These are phyloP conservation scores for Aureobasidium mangrovei DNA, from an alignment of 2,329 filamentous ascomycete species.

Conservation along the genomic window DNA sequence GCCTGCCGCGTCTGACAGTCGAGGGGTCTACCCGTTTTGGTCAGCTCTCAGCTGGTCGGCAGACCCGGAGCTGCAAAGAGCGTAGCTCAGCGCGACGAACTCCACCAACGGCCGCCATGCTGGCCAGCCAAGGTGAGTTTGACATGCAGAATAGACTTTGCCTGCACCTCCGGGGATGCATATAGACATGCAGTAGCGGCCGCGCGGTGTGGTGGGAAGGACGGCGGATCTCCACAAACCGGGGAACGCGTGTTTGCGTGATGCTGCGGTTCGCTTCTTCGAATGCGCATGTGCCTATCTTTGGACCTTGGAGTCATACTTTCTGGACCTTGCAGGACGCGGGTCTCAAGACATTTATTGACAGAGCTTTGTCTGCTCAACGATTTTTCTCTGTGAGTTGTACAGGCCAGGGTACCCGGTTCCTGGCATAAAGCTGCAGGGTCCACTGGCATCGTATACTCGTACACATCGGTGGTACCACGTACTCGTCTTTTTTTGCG, in stretches of 20 bases:
- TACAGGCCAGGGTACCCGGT: too few species aligned
- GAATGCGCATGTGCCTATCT: background rate
- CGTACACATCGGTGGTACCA: too few species aligned
- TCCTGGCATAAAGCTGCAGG: too few species aligned
- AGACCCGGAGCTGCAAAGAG: background rate
- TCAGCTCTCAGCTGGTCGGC: background rate
- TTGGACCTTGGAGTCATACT: background rate
- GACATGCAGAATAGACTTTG: background rate
- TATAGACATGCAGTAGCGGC: conserved; percentile 2
- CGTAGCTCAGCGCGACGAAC: background rate
- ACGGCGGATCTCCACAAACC: background rate
- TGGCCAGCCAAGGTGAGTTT: background rate
- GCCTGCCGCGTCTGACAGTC: background rate
- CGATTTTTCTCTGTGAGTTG: too few species aligned
- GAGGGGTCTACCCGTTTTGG: background rate
- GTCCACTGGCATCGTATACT: too few species aligned
- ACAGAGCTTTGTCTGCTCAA: too few species aligned
- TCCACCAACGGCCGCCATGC: background rate
- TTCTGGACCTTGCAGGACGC: too few species aligned
- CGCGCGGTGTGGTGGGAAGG: background rate
- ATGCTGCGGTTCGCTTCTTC: too few species aligned
- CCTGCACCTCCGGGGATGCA: background rate
- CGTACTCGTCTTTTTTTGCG: too few species aligned
- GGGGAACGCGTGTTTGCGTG: conserved; percentile 5
- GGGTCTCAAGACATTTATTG: too few species aligned